Evolutionary conservation across 371 early-diverging fungal genomes (phyloP), one percentile per base, ranked within the genome.

Genomic region (Apophysomyces variabilis): DNA sequence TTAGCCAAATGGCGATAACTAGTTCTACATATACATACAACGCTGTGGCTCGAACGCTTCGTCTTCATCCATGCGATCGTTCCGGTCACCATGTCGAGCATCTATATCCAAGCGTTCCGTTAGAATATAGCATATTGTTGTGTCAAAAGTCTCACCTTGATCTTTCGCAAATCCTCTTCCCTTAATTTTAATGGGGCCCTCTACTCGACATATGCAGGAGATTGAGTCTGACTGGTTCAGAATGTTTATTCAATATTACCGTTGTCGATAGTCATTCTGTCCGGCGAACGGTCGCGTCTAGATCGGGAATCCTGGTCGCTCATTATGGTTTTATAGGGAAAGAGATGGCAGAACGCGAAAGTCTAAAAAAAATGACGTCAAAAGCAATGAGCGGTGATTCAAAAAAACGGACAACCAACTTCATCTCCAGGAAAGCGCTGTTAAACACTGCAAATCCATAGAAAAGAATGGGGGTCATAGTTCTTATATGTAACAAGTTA

Each of bases 261-360:
- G 62, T 85, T 85, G 61, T 89, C 89, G 44, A 87, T 70, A 14
- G 74, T 74, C 87, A 89, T 89, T 67, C 77, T 81, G 54, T 85
- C 84, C 58, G 70, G 65, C 11, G 74, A 73, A 50, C 21, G 54
- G 21, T 50, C 54, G 54, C 54, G 54, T 50, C 54, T 50, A 50
- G 54, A 50, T 50, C 54, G 54, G 54, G 54, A 50, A 46, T 62
- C 50, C 36, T 47, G 62, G 44, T 46, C 50, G 62, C 62, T 62
- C 62, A 62, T 62, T 21, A 41, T 3, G 32, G 32, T 26, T 26
- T 26, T 60, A 21, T 39, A 57, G 47, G 47, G 13, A 57, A 57
- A 56, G 41, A 41, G 13, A 41, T 41, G 41, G 32, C 32, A 26
- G 32, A 26, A 26, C 32, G 32, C 32, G 32, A 26, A 26, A 26